Percentiles rank a stretch among this genome's conserved stretches.
phyloP scores from a whole-genome alignment of 192 early-diverging fungal species.

The Glomus cerebriforme region DNA sequence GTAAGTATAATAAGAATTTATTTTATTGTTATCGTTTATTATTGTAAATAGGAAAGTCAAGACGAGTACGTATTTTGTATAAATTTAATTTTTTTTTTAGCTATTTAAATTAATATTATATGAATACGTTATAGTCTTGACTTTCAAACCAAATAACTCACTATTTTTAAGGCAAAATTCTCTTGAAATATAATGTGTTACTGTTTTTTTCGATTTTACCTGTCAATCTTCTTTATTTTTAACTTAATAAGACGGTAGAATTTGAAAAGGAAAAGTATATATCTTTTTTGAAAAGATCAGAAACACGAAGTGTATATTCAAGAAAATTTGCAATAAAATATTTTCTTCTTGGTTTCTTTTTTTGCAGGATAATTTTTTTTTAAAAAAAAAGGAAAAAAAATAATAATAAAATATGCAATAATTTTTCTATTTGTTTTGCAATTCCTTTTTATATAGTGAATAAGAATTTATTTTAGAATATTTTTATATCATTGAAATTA shows the following conservation, averaged over 20 bases:
- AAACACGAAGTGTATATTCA: background rate
- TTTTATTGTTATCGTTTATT: background rate
- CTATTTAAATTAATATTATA: background rate
- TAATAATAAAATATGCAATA: background rate
- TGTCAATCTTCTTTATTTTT: background rate
- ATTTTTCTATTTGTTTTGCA: background rate
- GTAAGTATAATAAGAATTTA: constrained; percentile 1
- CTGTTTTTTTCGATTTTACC: background rate
- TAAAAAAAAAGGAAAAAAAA: background rate
- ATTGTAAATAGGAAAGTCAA: background rate
- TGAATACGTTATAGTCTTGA: background rate
- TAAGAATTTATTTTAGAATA: too few species aligned
- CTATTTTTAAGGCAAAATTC: background rate
- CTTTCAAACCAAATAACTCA: background rate
- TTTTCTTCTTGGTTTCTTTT: too few species aligned
- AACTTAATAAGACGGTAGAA: background rate
- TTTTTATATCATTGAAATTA: too few species aligned
- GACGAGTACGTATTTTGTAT: background rate
- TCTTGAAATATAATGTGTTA: background rate
- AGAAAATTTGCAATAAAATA: background rate
- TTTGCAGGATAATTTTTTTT: background rate
- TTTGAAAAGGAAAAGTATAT: background rate
- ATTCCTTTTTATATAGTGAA: background rate
- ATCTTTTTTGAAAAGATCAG: background rate
- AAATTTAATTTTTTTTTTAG: background rate